Evolutionary conservation across 2,329 filamentous ascomycete species (phyloP).

Genomic region (Neonectria magnoliae): DNA sequence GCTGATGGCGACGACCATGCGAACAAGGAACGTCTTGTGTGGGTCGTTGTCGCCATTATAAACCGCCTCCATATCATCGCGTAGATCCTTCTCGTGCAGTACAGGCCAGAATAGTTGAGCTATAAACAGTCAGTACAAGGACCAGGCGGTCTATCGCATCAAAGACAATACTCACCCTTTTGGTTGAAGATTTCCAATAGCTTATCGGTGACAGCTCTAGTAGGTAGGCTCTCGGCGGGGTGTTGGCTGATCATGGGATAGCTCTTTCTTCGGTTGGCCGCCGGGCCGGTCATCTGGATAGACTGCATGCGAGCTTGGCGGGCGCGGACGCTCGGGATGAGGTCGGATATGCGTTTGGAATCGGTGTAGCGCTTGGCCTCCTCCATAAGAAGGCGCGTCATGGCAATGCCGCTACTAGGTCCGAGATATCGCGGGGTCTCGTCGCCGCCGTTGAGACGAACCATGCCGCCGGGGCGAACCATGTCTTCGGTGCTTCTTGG

Average conservation of each 20-base stretch:
- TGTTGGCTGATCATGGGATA: conserved; percentile 91
- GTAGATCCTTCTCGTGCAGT: conserved; percentile 84
- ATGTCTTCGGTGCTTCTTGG: conserved; percentile 83
- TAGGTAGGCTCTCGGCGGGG: conserved; percentile 80
- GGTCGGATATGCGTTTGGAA: conserved; percentile 88
- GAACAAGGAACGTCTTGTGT: conserved; percentile 87
- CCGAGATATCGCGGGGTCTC: conserved; percentile 90
- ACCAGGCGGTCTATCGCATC: not conserved
- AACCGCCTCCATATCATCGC: conserved; percentile 80
- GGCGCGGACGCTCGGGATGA: conserved; percentile 79
- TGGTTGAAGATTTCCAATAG: conserved; percentile 87
- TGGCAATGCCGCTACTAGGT: conserved; percentile 93
- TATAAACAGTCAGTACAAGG: conserved; percentile 48
- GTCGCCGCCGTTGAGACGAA: conserved; percentile 85
- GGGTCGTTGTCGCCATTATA: conserved; percentile 80
- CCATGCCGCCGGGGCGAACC: conserved; percentile 84
- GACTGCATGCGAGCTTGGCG: conserved; percentile 68
- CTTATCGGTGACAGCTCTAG: conserved; percentile 76
- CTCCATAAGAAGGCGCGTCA: conserved; percentile 95
- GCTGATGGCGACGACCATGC: conserved; percentile 94
- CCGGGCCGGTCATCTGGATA: conserved; percentile 59
- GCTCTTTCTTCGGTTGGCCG: conserved; percentile 78
- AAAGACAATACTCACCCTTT: conserved; percentile 68
- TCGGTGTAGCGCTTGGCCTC: conserved; percentile 94
- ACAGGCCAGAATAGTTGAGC: conserved; percentile 90